Evolutionary conservation across 2,329 filamentous ascomycete genomes (phyloP).

Genomic region (Helotiales sp.): DNA sequence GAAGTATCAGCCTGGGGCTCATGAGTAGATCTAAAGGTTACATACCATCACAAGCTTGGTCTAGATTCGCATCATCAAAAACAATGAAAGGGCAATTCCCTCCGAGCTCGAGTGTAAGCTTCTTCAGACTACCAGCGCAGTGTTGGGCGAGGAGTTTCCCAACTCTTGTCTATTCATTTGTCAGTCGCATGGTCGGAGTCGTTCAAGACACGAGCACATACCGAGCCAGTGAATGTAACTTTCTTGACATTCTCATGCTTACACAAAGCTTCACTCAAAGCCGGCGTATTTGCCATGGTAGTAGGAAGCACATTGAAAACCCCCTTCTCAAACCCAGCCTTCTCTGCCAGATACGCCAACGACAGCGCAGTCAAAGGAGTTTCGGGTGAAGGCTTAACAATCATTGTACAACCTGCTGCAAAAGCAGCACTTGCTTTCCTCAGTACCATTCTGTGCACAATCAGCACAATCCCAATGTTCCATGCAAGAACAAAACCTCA

Average conservation of each 20-base stretch:
- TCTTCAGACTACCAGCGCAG: constrained; percentile 58
- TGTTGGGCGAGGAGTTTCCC: constrained; percentile 59
- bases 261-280: constrained; percentile 50
- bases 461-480: constrained; percentile 53
- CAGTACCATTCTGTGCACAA: too few relatives aligned
- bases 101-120: constrained; percentile 59
- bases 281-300: constrained; percentile 50
- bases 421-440: constrained; percentile 52
- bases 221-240: constrained; percentile 55
- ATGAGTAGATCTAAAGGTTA: background rate
- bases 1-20: background rate
- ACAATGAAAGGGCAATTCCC: constrained; percentile 63
- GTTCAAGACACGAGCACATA: background rate
- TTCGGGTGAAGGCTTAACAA: constrained; percentile 69
- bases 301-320: constrained; percentile 69
- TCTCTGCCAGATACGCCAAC: constrained; percentile 64
- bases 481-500: background rate
- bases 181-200: background rate
- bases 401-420: constrained; percentile 72
- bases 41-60: constrained; percentile 41
- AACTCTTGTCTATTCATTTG: constrained; percentile 44
- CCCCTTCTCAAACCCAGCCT: constrained; percentile 74
- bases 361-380: constrained; percentile 73
- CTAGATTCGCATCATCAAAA: constrained; percentile 62
- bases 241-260: constrained; percentile 57